These are phyloP conservation scores for Boletus sensibilis DNA, from an alignment of 768 basidiomycete genomes.

Conservation along the genomic window DNA sequence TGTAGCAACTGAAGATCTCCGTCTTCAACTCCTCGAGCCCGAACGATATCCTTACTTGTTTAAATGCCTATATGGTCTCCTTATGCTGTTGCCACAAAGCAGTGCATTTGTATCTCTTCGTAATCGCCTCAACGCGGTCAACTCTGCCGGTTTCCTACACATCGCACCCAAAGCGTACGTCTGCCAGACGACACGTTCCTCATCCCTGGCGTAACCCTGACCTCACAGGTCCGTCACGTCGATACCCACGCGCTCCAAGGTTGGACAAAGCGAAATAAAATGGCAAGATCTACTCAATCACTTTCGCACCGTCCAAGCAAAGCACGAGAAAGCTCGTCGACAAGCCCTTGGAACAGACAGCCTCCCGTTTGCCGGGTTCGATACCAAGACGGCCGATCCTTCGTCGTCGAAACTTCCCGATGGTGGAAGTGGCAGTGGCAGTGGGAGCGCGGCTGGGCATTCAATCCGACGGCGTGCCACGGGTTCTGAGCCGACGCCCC, in stretches of 20 bases:
- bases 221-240: conserved; percentile 33
- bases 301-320: conserved; percentile 85
- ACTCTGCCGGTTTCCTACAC: conserved; percentile 91
- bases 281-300: conserved; percentile 94
- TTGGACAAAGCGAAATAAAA: conserved; percentile 87
- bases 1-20: conserved; percentile 52
- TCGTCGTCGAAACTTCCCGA: conserved; percentile 11
- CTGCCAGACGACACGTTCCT: not conserved
- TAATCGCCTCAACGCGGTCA: conserved; percentile 92
- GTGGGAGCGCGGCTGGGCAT: conserved; percentile 34
- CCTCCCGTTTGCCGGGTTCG: conserved; percentile 45
- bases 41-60: conserved; percentile 95
- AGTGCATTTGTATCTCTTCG: conserved; percentile 93
- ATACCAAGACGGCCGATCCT: conserved; percentile 33
- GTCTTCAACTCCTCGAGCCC: conserved; percentile 93
- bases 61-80: conserved; percentile 94
- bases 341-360: conserved; percentile 68
- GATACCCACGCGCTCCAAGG: conserved; percentile 67
- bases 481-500: conserved; percentile 41
- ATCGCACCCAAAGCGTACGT: conserved; percentile 83
- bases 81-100: conserved; percentile 97
- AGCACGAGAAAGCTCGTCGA: conserved; percentile 89
- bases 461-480: conserved; percentile 62
- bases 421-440: not conserved
- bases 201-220: conserved; percentile 15